Base-by-base conservation (phyloP, 805 yeast genomes). In the Metschnikowia colocasiae region DNA sequence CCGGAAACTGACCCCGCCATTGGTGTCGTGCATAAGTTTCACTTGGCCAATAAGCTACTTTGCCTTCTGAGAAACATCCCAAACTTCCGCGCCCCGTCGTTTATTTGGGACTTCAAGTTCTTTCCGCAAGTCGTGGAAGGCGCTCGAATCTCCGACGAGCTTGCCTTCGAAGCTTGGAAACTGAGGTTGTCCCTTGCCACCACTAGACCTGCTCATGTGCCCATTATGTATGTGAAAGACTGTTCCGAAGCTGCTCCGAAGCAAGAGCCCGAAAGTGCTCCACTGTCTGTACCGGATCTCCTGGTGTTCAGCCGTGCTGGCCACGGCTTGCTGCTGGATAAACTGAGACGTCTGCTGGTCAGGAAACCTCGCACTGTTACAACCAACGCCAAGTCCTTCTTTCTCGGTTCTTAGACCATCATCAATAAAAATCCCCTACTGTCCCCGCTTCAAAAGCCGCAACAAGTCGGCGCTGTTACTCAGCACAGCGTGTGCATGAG, bases 41-140 rank as follows among this genome's bases (percentile, higher is more conserved):
- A 68, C 9, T 45, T 68, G 27, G 66, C 62, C 0, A 51, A 61
- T 35, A 64, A 62, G 40, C 50, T 59, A 23, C 53, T 54, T 34
- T 52, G 48, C 16, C 37, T 64, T 10, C 54, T 51, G 52, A 42
- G 54, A 18, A 43, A 47, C 15, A 15, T 41, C 19, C 18, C 26
- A 9, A 13, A 29, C 6, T 23, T 37, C n/a, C 19, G 18, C 15
- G 22, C 45, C 12, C 27, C 47, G 7, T 16, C 25, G 18, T 22
- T 47, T 2, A 23, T 55, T 7, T 55, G 59, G 59, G 59, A 55
- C 27, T 42, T 48, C 44, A 61, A 53, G 50, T 46, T 55, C 35
- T 53, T 47, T 25, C 45, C 53, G 13, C 31, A 45, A 27, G 46
- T 50, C 23, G 41, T 54, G 33, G 48, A 44, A 19, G 44, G 38